Evolutionary conservation across 192 early-diverging fungal species (phyloP), one percentile per base, ranked within the genome.

Genomic region (Gonapodya prolifera): DNA sequence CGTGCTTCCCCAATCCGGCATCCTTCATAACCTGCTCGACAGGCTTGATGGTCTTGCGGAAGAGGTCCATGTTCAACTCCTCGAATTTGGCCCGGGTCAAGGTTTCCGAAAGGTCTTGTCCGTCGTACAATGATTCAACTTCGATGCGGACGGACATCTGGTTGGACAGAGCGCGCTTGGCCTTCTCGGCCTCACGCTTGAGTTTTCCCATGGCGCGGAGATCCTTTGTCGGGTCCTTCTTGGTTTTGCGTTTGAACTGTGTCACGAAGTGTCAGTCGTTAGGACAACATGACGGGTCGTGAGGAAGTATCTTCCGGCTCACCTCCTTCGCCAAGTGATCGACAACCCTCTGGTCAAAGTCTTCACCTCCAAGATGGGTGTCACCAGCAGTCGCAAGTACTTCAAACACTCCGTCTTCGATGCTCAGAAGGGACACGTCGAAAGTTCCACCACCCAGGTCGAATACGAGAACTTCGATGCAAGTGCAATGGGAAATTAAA

Each of bases 361-460:
- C 96, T 86, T 98, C 96, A 84, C 96, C 96, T 83, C 96, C 96
- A 83, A 96, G 87, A 79, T 96, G 94, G 71, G 96, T 97, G 89
- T 98, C 95, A 86, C 96, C 96, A 80, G 92, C 92, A 80, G 95
- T 97, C 69, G 96, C 91, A 80, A 95, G 86, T 73, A 98, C 95
- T 80, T 95, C 95, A 82, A 97, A 98, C 79, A 98, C 93, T 85
- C 96, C 95, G 82, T 95, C 93, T 78, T 95, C 93, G 76, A 97
- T 96, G 77, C 94, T 92, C 80, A 97, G 85, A 75, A 97, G 88
- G 34, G 95, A 97, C n/a, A 98, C 95, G 91, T 98, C 95, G 81
- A 97, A 96, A 84, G 95, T 92, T 89, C 95, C 96, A 85, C 96
- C 96, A 82, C 96, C 96, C 79, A 98, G 88, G 87, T 98, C 96